These are phyloP conservation scores for Penicillium malachiteum DNA, from an alignment of 495 filamentous ascomycete species.

Conservation along the genomic window DNA sequence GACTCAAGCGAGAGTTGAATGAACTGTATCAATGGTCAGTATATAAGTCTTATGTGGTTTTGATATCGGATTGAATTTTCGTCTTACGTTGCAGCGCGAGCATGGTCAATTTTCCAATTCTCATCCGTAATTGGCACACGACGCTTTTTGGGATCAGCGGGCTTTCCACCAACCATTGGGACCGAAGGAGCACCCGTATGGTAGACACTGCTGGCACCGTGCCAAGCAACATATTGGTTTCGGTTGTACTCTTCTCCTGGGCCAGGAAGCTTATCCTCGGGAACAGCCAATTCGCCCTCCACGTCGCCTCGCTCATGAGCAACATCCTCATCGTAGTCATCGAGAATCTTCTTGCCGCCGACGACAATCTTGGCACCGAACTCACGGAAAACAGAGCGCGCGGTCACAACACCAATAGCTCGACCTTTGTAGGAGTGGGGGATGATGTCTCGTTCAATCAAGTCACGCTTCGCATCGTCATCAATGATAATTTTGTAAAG, in stretches of 20 bases:
- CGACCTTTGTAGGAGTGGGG: slow-evolving; percentile 98
- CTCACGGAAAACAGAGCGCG: slow-evolving; percentile 93
- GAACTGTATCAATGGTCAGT: slow-evolving; percentile 54
- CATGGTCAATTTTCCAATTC: slow-evolving; percentile 98
- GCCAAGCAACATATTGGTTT: slow-evolving; percentile 98
- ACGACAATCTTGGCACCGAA: slow-evolving; percentile 94
- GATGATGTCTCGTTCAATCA: slow-evolving; percentile 92
- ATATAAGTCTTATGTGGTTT: slow-evolving; percentile 1
- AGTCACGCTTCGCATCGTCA: slow-evolving; percentile 86
- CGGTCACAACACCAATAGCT: slow-evolving; percentile 95
- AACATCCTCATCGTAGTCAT: slow-evolving; percentile 85
- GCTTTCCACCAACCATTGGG: slow-evolving; percentile 73
- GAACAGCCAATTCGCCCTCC: slow-evolving; percentile 88
- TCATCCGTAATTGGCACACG: slow-evolving; percentile 85
- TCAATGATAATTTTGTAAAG: slow-evolving; percentile 95
- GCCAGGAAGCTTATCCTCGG: slow-evolving; percentile 69
- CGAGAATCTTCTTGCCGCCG: slow-evolving; percentile 77
- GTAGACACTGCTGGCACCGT: slow-evolving; percentile 92
- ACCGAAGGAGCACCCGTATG: slow-evolving; percentile 77
- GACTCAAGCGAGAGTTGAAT: slow-evolving; percentile 72
- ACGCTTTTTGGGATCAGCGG: slow-evolving; percentile 70
- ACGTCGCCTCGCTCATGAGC: slow-evolving; percentile 76
- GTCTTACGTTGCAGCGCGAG: slow-evolving; percentile 78
- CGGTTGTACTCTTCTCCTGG: slow-evolving; percentile 81
- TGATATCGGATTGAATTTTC: slow-evolving; percentile 4